Percentiles rank a stretch among this genome's conserved stretches.
Conservation (phyloP, 148 eudicot genomes). For the Vaccinium vitisidaea region DNA sequence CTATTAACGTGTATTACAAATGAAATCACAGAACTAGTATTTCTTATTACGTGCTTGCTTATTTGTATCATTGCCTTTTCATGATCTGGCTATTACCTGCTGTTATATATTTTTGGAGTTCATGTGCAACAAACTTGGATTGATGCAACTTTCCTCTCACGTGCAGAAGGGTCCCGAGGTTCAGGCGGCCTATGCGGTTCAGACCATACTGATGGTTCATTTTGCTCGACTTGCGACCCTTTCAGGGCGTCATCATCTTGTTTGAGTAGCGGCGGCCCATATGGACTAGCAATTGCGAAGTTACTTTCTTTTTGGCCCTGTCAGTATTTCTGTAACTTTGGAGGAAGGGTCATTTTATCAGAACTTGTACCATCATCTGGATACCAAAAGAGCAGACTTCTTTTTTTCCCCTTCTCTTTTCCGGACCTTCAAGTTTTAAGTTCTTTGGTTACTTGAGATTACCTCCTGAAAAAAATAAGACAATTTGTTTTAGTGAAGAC, state of each 20-base stretch:
- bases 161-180: slow-evolving; percentile 58
- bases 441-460: slow-evolving; percentile 12
- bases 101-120: background rate
- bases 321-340: background rate
- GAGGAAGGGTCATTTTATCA: background rate
- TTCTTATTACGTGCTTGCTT: background rate
- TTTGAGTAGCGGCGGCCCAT: background rate
- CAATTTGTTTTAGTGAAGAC: background rate
- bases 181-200: slow-evolving; percentile 53
- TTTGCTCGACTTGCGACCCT: background rate
- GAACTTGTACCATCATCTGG: slow-evolving; percentile 10
- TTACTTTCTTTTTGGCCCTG: background rate
- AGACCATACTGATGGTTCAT: slow-evolving; percentile 39
- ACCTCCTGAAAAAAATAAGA: slow-evolving; percentile 1
- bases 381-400: background rate
- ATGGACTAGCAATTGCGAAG: slow-evolving; percentile 3
- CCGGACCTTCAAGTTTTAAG: background rate
- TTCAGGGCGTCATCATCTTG: too few relatives aligned
- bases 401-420: background rate
- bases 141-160: slow-evolving; percentile 2
- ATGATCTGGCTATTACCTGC: background rate
- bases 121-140: background rate
- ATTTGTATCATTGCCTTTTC: background rate
- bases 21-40: background rate
- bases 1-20: background rate